Evolutionary conservation across 2,329 filamentous ascomycete genomes (phyloP).

Genomic region (Alternaria arborescens): DNA sequence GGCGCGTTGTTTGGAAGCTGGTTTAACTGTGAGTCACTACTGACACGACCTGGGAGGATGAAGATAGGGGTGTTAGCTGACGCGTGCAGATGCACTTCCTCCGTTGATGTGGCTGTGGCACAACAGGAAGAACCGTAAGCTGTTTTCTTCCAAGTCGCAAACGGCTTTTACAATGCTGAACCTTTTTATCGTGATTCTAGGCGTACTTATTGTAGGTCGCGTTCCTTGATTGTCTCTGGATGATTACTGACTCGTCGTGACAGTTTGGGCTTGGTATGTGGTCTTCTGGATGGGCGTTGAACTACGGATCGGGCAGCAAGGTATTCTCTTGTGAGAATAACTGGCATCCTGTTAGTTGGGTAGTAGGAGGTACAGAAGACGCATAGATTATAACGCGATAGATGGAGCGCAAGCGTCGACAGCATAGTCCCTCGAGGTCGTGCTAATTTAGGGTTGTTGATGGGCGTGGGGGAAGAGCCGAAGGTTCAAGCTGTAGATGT

Average conservation of each 20-base stretch:
- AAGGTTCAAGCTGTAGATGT: not conserved
- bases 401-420: not conserved
- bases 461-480: not conserved
- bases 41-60: not conserved
- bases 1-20: constrained; percentile 69
- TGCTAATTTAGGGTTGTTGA: not conserved
- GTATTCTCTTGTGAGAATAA: constrained; percentile 45
- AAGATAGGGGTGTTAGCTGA: not conserved
- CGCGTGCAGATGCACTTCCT: constrained; percentile 49
- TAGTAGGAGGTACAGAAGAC: constrained; percentile 10
- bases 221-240: not conserved
- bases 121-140: constrained; percentile 50
- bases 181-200: constrained; percentile 50
- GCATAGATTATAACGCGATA: not conserved
- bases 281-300: constrained; percentile 36
- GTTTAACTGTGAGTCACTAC: constrained; percentile 64
- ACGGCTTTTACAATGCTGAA: constrained; percentile 57
- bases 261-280: constrained; percentile 44
- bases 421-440: not conserved
- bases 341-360: constrained; percentile 34
- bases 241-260: not conserved
- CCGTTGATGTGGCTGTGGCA: constrained; percentile 60
- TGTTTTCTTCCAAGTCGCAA: constrained; percentile 53
- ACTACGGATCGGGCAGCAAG: constrained; percentile 33
- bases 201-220: constrained; percentile 39